These are phyloP conservation scores for Candida nanaspora DNA, from an alignment of 805 yeast species.

Conservation along the genomic window DNA sequence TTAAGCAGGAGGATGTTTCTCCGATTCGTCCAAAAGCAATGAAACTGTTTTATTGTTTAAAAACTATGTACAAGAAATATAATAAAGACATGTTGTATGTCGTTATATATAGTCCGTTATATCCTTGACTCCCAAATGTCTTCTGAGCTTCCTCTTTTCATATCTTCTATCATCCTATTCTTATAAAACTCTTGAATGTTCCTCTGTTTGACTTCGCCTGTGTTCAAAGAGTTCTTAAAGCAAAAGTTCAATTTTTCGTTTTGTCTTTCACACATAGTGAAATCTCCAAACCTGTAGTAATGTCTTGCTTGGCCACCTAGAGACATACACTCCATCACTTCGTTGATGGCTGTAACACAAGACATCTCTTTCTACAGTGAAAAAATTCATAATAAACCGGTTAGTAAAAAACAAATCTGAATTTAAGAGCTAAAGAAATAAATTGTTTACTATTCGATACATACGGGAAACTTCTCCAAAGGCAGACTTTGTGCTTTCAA, in stretches of 20 bases:
- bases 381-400: conserved; percentile 1
- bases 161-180: conserved; percentile 51
- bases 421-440: too few relatives aligned
- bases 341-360: conserved; percentile 81
- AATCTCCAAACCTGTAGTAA: conserved; percentile 77
- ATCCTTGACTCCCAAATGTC: conserved; percentile 62
- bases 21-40: too few relatives aligned
- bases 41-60: too few relatives aligned
- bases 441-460: conserved; percentile 5
- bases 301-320: conserved; percentile 84
- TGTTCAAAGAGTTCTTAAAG: conserved; percentile 45
- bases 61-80: not conserved
- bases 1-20: too few relatives aligned
- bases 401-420: conserved; percentile 1
- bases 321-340: conserved; percentile 78
- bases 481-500: conserved; percentile 19
- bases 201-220: conserved; percentile 42
- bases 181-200: conserved; percentile 67
- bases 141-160: conserved; percentile 68
- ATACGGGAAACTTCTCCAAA: conserved; percentile 24
- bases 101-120: too few relatives aligned
- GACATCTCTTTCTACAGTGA: conserved; percentile 36
- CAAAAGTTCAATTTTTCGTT: conserved; percentile 79
- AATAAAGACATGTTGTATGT: too few relatives aligned
- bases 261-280: conserved; percentile 63